Evolutionary conservation across 257 asterid species (phyloP), one percentile per base, ranked within the genome.

Genomic region (Solanum chilense): DNA sequence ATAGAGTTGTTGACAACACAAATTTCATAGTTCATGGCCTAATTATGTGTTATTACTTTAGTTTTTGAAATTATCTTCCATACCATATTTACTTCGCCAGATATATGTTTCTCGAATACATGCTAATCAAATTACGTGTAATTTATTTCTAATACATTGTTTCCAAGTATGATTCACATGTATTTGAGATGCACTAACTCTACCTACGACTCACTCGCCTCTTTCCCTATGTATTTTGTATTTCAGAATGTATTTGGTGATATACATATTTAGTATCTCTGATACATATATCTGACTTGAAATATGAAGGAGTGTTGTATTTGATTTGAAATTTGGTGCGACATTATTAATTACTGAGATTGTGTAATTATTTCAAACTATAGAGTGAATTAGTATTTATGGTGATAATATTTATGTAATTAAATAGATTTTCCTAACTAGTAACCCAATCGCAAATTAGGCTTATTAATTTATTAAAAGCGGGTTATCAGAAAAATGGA

Each of bases 201-300:
- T 20, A 3, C 4, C 2, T 1, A 1, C 5, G 1, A 18, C 64
- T 1, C 12, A 5, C 12, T 56, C 25, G 0, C 2, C 12, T 56
- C 64, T 20, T 11, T 7, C 12, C 25, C 12, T 56, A 56, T 56
- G 2, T 56, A 56, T 56, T 56, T 56, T 7, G 23, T 52, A 52
- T 52, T 52, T 52, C 60, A 52, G 9, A 52, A 52, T 52, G 4
- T 52, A 16, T 52, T 9, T 52, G 23, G 4, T 52, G 60, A 52
- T 52, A 52, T 52, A 52, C 16, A 9, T 52, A 52, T 52, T 52
- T 52, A 16, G 4, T 52, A 52, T 6, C 9, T 52, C 3, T 52
- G 62, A 49, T 6, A 15, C 60, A 49, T 5, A 21, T 16, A 52
- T 52, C 4, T 16, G 10, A 6, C 23, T 52, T 16, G 10, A 52